These are phyloP conservation scores for Schizopora paradoxa DNA, from an alignment of 1,284 basidiomycete species.

Conservation along the genomic window DNA sequence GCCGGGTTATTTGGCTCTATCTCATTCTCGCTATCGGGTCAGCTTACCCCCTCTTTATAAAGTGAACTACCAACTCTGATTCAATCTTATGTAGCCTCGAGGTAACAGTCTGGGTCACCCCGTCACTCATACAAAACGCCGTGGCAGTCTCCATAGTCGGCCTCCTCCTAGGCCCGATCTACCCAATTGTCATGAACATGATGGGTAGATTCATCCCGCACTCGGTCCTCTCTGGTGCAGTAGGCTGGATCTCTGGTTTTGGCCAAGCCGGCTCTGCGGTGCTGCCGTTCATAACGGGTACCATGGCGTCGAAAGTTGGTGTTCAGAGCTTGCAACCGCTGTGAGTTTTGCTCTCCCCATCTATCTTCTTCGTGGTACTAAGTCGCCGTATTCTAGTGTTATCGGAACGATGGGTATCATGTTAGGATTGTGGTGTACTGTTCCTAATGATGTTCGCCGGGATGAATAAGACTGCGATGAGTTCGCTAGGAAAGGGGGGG, in stretches of 20 bases:
- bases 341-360: constrained; percentile 30
- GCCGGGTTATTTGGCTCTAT: constrained; percentile 7
- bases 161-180: constrained; percentile 46
- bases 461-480: constrained; percentile 3
- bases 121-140: constrained; percentile 53
- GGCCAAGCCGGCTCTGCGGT: constrained; percentile 40
- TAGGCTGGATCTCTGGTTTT: constrained; percentile 45
- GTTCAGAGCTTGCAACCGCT: constrained; percentile 50
- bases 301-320: constrained; percentile 42
- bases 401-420: constrained; percentile 2
- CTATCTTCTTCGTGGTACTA: neutral
- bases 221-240: constrained; percentile 46
- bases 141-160: constrained; percentile 56
- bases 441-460: constrained; percentile 1
- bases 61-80: constrained; percentile 1
- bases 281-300: constrained; percentile 51
- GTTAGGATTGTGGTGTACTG: constrained; percentile 1
- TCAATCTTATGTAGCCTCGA: constrained; percentile 40
- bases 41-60: neutral
- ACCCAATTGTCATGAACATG: constrained; percentile 49
- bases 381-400: constrained; percentile 3
- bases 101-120: constrained; percentile 58
- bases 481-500: neutral
- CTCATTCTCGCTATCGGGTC: constrained; percentile 5
- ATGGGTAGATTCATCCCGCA: constrained; percentile 42